Conservation (phyloP, 2,329 filamentous ascomycete species). For the Tolypocladium paradoxum region DNA sequence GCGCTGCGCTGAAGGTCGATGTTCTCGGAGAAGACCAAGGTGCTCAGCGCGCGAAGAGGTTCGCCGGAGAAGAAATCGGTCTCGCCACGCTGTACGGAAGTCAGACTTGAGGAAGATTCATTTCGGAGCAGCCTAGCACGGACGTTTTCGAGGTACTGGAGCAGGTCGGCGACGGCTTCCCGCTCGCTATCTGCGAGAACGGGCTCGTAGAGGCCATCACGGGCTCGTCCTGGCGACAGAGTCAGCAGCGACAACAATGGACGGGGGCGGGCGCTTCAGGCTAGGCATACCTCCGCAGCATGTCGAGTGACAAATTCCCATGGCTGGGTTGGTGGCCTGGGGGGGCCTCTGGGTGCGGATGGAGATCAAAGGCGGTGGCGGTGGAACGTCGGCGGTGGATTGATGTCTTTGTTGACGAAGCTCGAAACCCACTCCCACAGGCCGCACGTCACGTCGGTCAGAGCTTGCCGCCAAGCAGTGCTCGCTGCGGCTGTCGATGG, state of each 20-base stretch:
- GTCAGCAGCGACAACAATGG: conserved; percentile 14
- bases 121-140: conserved; percentile 16
- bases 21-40: conserved; percentile 96
- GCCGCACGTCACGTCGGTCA: neutral
- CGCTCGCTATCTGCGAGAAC: conserved; percentile 91
- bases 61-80: conserved; percentile 98
- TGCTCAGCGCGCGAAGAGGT: conserved; percentile 85
- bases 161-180: conserved; percentile 88
- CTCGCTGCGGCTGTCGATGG: neutral
- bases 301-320: conserved; percentile 50
- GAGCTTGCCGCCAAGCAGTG: neutral
- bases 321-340: conserved; percentile 23
- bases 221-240: conserved; percentile 51
- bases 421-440: neutral
- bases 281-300: conserved; percentile 41
- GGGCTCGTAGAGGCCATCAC: conserved; percentile 74
- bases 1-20: conserved; percentile 95
- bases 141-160: conserved; percentile 96
- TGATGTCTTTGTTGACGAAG: conserved; percentile 1
- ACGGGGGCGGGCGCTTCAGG: conserved; percentile 2
- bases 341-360: conserved; percentile 1
- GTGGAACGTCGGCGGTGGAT: neutral
- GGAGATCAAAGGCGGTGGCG: neutral
- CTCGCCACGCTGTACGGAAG: conserved; percentile 62
- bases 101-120: conserved; percentile 15